Conservation (phyloP, 345 rosid species). For the Geranium brycei region DNA sequence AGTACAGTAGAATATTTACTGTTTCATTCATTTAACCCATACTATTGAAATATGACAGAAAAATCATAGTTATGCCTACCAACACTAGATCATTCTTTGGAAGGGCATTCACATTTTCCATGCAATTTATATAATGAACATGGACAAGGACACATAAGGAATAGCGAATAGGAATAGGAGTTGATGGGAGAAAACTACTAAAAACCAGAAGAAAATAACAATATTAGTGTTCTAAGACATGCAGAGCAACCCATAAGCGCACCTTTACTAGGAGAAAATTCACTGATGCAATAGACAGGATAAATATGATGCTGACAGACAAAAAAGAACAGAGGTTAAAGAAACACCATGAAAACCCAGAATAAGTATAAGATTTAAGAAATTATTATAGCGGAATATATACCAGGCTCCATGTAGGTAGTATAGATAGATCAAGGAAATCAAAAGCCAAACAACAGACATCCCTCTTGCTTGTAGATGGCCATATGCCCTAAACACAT, state of each 20-base stretch:
- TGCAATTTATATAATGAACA: neutral
- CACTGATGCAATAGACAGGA: slow-evolving; percentile 47
- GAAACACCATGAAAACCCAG: slow-evolving; percentile 2
- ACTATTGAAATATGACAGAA: neutral
- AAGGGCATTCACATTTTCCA: neutral
- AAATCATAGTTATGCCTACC: neutral
- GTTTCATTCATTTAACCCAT: neutral
- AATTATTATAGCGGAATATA: neutral
- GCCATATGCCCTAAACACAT: slow-evolving; percentile 24
- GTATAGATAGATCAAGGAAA: slow-evolving; percentile 50
- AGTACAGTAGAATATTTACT: too few species aligned
- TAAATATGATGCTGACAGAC: slow-evolving; percentile 37
- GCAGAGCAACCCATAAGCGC: slow-evolving; percentile 4
- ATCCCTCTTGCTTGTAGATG: slow-evolving; percentile 47
- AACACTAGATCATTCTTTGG: neutral
- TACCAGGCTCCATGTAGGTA: slow-evolving; percentile 93
- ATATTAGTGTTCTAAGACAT: neutral
- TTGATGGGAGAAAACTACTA: neutral
- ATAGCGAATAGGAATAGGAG: neutral
- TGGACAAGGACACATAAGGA: neutral
- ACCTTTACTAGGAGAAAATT: slow-evolving; percentile 81
- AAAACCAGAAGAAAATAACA: neutral
- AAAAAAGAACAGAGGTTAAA: slow-evolving; percentile 4
- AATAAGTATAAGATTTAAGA: neutral
- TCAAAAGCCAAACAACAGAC: slow-evolving; percentile 56